Base-by-base conservation (phyloP, 371 early-diverging fungal genomes). In the Mortierella sp. region DNA sequence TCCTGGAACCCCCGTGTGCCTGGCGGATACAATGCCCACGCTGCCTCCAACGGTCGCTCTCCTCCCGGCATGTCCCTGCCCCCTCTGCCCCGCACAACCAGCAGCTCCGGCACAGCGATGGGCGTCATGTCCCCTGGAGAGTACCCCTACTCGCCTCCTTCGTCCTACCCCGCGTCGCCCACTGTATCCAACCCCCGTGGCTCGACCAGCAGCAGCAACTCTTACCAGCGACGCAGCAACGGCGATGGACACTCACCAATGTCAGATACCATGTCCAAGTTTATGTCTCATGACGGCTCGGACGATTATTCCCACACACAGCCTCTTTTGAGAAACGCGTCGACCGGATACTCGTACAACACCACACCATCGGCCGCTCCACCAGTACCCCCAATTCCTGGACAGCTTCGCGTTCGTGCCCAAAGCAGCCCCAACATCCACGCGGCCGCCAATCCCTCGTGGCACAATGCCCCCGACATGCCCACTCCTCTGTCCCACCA, bases 351-450 rank as follows among this genome's bases (percentile, higher is more conserved):
- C 64, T 72, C 79, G 0, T 83, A 83, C 47, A 82, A 82, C 39
- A 48, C 76, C 41, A 80, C 71, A 67, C 73, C 66, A 11, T 61
- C 64, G 14, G 75, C 75, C 0, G 61, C 73, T 31, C 79, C 84
- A 5, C 80, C 75, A 63, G 73, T 70, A 4, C 76, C 68, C 6
- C 73, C 70, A 66, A 75, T 72, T 53, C 79, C 80, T 67, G 80
- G 80, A 19, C 89, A 85, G 39, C 88, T 88, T n/a, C 87, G 92
- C 10, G 82, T 89, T 66, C 87, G 93, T 19, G 92, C 92, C 14
- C 91, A 91, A 68, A 92, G 92, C 73, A 93, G 90, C 74, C 92
- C 93, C 44, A 92, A 92, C 69, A 91, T 93, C 58, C 91, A 91
- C 34, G 77, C 86, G 1, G 58, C 85, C 6, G 76, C 78, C 53